A percentile compares a stretch with the other conserved stretches of the same genome.
phyloP scores from a whole-genome alignment of 148 eudicot species.

The Linanthus parryae region DNA sequence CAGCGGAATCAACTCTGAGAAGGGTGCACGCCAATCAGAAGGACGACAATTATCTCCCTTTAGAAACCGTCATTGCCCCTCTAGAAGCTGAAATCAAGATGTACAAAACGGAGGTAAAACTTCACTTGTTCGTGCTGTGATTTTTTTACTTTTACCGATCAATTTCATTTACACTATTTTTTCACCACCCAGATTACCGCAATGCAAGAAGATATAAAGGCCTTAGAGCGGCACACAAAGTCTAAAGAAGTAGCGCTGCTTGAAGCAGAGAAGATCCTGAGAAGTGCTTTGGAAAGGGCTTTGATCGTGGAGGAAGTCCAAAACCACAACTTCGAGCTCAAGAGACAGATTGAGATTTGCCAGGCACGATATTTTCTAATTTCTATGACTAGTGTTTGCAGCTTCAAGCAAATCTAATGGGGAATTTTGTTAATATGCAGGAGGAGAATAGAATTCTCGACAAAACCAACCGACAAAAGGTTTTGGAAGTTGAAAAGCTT shows the following conservation, averaged over 20 bases:
- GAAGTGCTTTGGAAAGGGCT: constrained; percentile 88
- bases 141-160: not conserved
- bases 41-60: constrained; percentile 57
- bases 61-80: constrained; percentile 77
- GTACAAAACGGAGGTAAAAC: constrained; percentile 56
- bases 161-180: not conserved
- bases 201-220: constrained; percentile 69
- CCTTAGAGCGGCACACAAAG: constrained; percentile 67
- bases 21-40: constrained; percentile 71
- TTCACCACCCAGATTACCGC: constrained; percentile 44
- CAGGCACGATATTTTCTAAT: constrained; percentile 21
- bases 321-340: constrained; percentile 76
- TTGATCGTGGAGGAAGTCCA: constrained; percentile 87
- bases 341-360: constrained; percentile 80
- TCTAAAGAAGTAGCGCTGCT: constrained; percentile 85
- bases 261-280: constrained; percentile 85
- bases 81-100: constrained; percentile 89
- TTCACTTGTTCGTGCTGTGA: not conserved
- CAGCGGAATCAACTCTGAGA: constrained; percentile 86
- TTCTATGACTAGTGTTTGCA: not conserved
- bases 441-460: constrained; percentile 86
- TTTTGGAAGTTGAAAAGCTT: constrained; percentile 79
- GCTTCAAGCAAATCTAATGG: not conserved
- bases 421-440: constrained; percentile 12
- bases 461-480: constrained; percentile 78